Conservation (phyloP, 2,329 filamentous ascomycete genomes). For the Pseudogymnoascus sp. region DNA sequence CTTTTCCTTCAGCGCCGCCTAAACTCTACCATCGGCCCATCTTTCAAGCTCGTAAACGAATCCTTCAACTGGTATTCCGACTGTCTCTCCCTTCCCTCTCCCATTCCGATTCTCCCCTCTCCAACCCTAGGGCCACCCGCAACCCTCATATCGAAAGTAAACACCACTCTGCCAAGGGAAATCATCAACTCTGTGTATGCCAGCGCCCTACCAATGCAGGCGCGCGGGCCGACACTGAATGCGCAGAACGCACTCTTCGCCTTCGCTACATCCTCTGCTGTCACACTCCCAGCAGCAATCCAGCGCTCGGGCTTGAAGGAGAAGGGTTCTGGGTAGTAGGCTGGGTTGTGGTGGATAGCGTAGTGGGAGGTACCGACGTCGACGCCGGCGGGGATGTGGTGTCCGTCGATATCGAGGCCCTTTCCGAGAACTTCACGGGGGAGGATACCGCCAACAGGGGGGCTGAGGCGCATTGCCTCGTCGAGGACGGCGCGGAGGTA, state of each 20-base stretch:
- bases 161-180: constrained; percentile 19
- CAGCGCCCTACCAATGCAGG: constrained; percentile 23
- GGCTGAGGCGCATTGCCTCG: constrained; percentile 23
- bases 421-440: constrained; percentile 21
- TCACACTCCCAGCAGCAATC: constrained; percentile 29
- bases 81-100: constrained; percentile 46
- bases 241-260: constrained; percentile 21
- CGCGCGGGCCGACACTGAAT: constrained; percentile 22
- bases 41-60: constrained; percentile 65
- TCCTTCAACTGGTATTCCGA: constrained; percentile 63
- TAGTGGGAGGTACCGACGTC: constrained; percentile 38
- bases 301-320: constrained; percentile 38
- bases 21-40: constrained; percentile 62
- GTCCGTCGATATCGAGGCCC: constrained; percentile 21
- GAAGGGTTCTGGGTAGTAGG: constrained; percentile 36
- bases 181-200: constrained; percentile 23
- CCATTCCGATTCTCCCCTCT: constrained; percentile 41
- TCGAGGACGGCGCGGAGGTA: constrained; percentile 38
- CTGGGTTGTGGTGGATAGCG: constrained; percentile 37
- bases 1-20: constrained; percentile 17
- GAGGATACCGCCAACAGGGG: constrained; percentile 21
- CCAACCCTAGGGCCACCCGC: constrained; percentile 36
- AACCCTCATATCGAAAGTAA: constrained; percentile 17
- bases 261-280: constrained; percentile 15
- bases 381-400: constrained; percentile 31